Base-by-base conservation (phyloP, 805 yeast genomes). In the Wickerhamiella galacta region DNA sequence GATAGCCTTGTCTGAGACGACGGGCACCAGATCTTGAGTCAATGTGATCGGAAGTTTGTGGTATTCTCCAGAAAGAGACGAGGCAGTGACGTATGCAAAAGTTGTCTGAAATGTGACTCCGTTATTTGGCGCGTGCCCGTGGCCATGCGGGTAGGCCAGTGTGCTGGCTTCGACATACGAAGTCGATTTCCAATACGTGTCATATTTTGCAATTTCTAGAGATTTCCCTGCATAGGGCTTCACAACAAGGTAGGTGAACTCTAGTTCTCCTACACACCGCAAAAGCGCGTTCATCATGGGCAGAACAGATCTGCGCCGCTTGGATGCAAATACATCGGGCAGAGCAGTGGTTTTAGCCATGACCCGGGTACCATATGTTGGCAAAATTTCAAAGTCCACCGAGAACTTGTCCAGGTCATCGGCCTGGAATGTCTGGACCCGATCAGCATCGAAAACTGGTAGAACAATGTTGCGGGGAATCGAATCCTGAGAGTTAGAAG, bases 161-260 rank as follows among this genome's bases (percentile, higher is more conserved):
- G 30, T 14, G 15, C 29, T 14, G 10, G 34, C 10, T 31, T 49
- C 59, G 27, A 60, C 53, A 25, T 69, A 70, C 28, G 75, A 68
- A 0, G 95, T 79, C 1, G 93, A 75, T 54, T 85, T 90, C 98
- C 98, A 87, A 56, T 87, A 87, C 0, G 96, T 87, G 48, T 85
- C 95, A 51, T 79, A 83, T 57, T 82, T 81, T 8, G 93, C 75
- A 27, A 92, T 77, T 53, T 85, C 95, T 37, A 87, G 58, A 4
- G 93, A 76, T 25, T 53, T 56, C 5, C 95, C 95, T 4, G 74
- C 63, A 50, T 76, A 90, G n/a, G 98, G 95, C 51, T 74, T 73
- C 32, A 87, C 80, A 3, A 87, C 69, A 46, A 81, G 85, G 55
- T 73, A 82, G 40, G 71, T 69, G 54, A 85, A 78, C 23, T 66